Percentiles rank a stretch among this genome's conserved stretches.
These are phyloP conservation scores for Fonsecaea monophora DNA, from an alignment of 2,329 filamentous ascomycete species.

Conservation along the genomic window DNA sequence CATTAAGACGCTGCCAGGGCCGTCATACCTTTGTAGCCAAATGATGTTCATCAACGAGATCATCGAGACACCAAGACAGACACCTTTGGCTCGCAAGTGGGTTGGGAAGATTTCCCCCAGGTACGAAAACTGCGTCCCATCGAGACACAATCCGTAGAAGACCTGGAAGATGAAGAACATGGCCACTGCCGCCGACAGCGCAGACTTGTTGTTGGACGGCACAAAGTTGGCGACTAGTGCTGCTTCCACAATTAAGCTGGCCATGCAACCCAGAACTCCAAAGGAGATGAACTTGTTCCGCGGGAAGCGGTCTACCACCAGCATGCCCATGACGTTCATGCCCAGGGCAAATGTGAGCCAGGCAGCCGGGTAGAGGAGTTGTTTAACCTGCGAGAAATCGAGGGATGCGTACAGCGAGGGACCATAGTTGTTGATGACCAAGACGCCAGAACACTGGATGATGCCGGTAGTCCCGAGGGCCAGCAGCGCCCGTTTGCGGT, in stretches of 20 bases:
- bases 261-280: slow-evolving; percentile 50
- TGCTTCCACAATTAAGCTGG: slow-evolving; percentile 51
- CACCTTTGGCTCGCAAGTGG: slow-evolving; percentile 45
- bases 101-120: slow-evolving; percentile 56
- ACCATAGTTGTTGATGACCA: slow-evolving; percentile 56
- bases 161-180: slow-evolving; percentile 52
- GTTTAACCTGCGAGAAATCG: slow-evolving; percentile 48
- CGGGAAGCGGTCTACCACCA: slow-evolving; percentile 34
- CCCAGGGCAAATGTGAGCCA: slow-evolving; percentile 38
- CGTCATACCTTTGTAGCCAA: slow-evolving; percentile 41
- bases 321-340: slow-evolving; percentile 31
- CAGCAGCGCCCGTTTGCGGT: slow-evolving; percentile 33
- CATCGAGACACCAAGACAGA: slow-evolving; percentile 45
- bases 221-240: slow-evolving; percentile 48
- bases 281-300: slow-evolving; percentile 37
- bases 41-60: slow-evolving; percentile 49
- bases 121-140: slow-evolving; percentile 58
- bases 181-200: slow-evolving; percentile 48
- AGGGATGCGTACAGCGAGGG: slow-evolving; percentile 54
- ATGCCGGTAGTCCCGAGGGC: slow-evolving; percentile 33
- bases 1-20: neutral
- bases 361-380: slow-evolving; percentile 35
- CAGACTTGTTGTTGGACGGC: slow-evolving; percentile 43
- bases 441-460: slow-evolving; percentile 42
- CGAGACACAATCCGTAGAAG: slow-evolving; percentile 53